These are phyloP conservation scores for Naematelia encephala DNA, from an alignment of 768 basidiomycete species.

Conservation along the genomic window DNA sequence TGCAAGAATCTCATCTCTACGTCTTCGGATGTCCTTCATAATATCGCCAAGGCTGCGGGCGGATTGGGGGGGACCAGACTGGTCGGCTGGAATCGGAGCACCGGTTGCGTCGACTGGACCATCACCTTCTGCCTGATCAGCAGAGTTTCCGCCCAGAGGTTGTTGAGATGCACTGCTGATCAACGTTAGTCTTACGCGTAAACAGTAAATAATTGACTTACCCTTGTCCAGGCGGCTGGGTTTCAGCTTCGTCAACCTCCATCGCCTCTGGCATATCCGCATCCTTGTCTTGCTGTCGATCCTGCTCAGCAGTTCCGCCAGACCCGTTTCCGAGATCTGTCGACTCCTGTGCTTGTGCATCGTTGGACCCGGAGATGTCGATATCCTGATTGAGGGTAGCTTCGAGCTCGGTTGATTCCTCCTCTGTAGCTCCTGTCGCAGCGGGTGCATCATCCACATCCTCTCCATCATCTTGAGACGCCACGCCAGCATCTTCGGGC, in stretches of 20 bases:
- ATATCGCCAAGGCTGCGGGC: conserved; percentile 79
- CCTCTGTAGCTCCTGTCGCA: conserved; percentile 41
- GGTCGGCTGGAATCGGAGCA: conserved; percentile 35
- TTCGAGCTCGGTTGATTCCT: conserved; percentile 41
- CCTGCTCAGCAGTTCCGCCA: conserved; percentile 24
- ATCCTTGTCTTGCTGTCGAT: conserved; percentile 24
- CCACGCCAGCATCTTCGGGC: conserved; percentile 15
- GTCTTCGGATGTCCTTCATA: conserved; percentile 71
- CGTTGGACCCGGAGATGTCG: conserved; percentile 40
- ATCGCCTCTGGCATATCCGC: conserved; percentile 52
- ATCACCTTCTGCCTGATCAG: conserved; percentile 50
- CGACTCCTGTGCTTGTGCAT: conserved; percentile 43
- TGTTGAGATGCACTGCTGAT: conserved; percentile 22
- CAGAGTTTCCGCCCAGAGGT: conserved; percentile 36
- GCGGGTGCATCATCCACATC: conserved; percentile 36
- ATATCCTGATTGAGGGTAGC: conserved; percentile 30
- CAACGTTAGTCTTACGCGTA: conserved; percentile 4
- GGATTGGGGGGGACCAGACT: conserved; percentile 27
- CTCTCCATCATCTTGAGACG: conserved; percentile 37
- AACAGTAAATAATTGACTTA: conserved; percentile 17
- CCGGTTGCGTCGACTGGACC: conserved; percentile 36
- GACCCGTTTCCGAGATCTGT: conserved; percentile 28
- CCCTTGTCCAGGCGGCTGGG: conserved; percentile 28
- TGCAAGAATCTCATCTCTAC: conserved; percentile 71
- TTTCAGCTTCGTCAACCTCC: conserved; percentile 45